These are phyloP conservation scores for Geotrichum bryndzae DNA, from an alignment of 1,139 yeast genomes.

Conservation along the genomic window DNA sequence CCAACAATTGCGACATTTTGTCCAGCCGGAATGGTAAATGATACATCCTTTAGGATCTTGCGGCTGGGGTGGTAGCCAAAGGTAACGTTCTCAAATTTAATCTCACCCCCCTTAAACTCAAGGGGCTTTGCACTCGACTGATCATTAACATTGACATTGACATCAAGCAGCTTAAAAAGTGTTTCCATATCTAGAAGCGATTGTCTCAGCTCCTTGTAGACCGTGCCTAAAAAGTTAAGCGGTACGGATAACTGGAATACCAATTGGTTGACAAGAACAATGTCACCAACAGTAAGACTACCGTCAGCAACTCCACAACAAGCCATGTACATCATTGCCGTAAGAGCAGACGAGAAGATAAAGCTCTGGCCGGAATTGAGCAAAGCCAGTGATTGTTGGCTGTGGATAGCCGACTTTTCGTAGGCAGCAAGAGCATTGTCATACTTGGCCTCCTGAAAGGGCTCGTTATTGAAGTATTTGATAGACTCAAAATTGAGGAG, in stretches of 20 bases:
- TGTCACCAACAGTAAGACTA: conserved; percentile 82
- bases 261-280: conserved; percentile 87
- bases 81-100: conserved; percentile 81
- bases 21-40: conserved; percentile 87
- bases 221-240: conserved; percentile 87
- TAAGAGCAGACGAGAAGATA: conserved; percentile 84
- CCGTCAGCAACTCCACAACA: conserved; percentile 86
- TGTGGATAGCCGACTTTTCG: conserved; percentile 77
- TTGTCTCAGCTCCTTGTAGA: conserved; percentile 89
- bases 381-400: conserved; percentile 87
- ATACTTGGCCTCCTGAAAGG: conserved; percentile 70
- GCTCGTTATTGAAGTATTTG: conserved; percentile 87
- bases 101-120: conserved; percentile 56
- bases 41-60: conserved; percentile 73
- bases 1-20: conserved; percentile 89
- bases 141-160: conserved; percentile 61
- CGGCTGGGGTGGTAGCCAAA: conserved; percentile 89
- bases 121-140: conserved; percentile 57
- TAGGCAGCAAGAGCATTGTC: conserved; percentile 68
- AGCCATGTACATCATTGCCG: conserved; percentile 99
- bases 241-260: conserved; percentile 96
- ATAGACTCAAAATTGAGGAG: conserved; percentile 91
- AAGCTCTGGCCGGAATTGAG: conserved; percentile 88
- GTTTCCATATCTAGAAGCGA: conserved; percentile 91
- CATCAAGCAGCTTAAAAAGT: conserved; percentile 72